These are phyloP conservation scores for Mangifera indica DNA, from an alignment of 345 rosid genomes.

Conservation along the genomic window DNA sequence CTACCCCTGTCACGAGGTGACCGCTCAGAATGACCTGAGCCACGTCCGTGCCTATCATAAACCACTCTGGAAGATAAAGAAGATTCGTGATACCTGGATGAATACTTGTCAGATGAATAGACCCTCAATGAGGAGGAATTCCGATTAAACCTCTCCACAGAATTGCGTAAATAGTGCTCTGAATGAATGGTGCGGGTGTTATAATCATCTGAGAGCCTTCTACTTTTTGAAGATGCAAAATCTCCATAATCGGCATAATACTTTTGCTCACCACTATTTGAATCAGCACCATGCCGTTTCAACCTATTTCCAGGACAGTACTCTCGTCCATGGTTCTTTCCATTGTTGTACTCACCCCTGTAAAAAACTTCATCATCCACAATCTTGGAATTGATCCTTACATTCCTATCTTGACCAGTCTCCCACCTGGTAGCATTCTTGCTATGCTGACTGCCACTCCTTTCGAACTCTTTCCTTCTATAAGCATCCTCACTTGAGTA, in stretches of 20 bases:
- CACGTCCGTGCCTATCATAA: conserved; percentile 72
- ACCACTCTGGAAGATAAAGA: conserved; percentile 61
- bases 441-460: conserved; percentile 46
- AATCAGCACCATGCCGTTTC: conserved; percentile 77
- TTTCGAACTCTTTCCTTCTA: conserved; percentile 63
- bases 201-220: conserved; percentile 73
- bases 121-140: conserved; percentile 65
- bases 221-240: conserved; percentile 62
- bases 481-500: conserved; percentile 50
- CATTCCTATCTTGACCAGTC: conserved; percentile 55
- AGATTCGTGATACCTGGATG: conserved; percentile 73
- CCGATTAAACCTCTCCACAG: conserved; percentile 57
- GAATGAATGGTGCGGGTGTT: conserved; percentile 48
- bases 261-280: conserved; percentile 66
- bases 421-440: conserved; percentile 57
- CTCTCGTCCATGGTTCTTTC: conserved; percentile 65
- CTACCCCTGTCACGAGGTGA: conserved; percentile 71
- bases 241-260: conserved; percentile 59
- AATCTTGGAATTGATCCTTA: conserved; percentile 72
- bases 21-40: conserved; percentile 71
- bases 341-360: conserved; percentile 60
- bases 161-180: conserved; percentile 63
- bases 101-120: conserved; percentile 59
- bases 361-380: conserved; percentile 60
- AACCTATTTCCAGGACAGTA: conserved; percentile 54